phyloP scores from a whole-genome alignment of 2,329 filamentous ascomycete species.

The Colletotrichum sp. region DNA sequence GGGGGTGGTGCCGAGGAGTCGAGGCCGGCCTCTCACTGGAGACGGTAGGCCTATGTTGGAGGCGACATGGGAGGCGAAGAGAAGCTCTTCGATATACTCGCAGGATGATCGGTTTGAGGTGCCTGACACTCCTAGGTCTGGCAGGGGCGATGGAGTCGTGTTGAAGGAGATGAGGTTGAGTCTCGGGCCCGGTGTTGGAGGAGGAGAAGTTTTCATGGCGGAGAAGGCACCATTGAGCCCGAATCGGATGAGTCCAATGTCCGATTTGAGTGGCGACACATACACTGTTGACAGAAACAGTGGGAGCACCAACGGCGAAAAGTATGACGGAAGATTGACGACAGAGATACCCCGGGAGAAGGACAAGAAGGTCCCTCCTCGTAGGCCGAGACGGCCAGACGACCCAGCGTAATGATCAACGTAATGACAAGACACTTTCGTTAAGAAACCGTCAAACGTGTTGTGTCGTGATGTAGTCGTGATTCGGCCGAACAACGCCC shows the following conservation, averaged over 20 bases:
- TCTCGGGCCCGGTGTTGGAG: conserved; percentile 2
- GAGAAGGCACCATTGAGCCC: conserved; percentile 34
- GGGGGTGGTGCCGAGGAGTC: conserved; percentile 25
- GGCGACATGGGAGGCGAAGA: neutral
- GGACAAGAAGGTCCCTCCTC: neutral
- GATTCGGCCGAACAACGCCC: neutral
- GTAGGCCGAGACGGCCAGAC: neutral
- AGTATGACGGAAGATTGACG: neutral
- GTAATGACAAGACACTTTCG: neutral
- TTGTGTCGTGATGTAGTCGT: neutral
- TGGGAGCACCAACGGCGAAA: neutral
- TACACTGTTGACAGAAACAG: neutral
- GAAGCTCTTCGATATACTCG: conserved; percentile 17
- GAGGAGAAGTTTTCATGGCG: conserved; percentile 35
- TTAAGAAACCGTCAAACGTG: neutral
- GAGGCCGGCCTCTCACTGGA: conserved; percentile 17
- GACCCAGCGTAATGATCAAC: neutral
- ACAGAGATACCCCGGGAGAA: neutral
- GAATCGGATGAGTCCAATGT: conserved; percentile 28
- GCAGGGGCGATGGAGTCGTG: conserved; percentile 15
- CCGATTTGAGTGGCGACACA: conserved; percentile 24
- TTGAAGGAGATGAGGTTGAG: conserved; percentile 14
- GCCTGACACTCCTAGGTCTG: neutral
- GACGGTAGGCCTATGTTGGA: conserved; percentile 12
- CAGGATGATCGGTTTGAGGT: neutral